Percentiles rank a stretch among this genome's conserved stretches.
These are phyloP conservation scores for Grifola frondosa DNA, from an alignment of 1,284 basidiomycete genomes.

Conservation along the genomic window DNA sequence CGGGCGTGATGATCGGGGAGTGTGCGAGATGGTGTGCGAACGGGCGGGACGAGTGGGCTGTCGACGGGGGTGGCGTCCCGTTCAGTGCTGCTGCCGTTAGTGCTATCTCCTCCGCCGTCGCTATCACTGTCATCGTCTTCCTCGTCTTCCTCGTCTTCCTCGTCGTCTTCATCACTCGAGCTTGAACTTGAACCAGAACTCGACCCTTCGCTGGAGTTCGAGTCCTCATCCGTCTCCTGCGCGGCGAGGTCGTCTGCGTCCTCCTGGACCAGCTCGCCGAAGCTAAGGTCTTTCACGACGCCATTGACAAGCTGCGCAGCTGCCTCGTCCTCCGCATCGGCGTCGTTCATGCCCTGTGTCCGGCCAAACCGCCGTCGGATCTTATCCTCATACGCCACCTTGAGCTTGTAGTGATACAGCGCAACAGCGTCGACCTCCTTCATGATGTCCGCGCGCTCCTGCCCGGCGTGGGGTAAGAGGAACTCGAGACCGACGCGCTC, in stretches of 20 bases:
- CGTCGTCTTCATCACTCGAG: slow-evolving; percentile 32
- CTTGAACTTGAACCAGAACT: slow-evolving; percentile 20
- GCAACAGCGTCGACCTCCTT: slow-evolving; percentile 85
- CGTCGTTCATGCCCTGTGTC: slow-evolving; percentile 47
- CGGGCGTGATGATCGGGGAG: slow-evolving; percentile 9
- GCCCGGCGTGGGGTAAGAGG: slow-evolving; percentile 77
- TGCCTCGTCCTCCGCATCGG: slow-evolving; percentile 73
- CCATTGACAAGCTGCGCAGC: slow-evolving; percentile 78
- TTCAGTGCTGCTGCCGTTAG: slow-evolving; percentile 33
- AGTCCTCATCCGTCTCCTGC: slow-evolving; percentile 65
- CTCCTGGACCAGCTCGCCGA: slow-evolving; percentile 74
- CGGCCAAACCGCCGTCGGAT: slow-evolving; percentile 77
- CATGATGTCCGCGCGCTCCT: slow-evolving; percentile 75
- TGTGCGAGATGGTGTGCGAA: slow-evolving; percentile 30
- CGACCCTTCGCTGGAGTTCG: slow-evolving; percentile 30
- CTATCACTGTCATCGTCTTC: slow-evolving; percentile 36
- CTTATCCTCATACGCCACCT: slow-evolving; percentile 88
- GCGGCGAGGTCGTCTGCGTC: slow-evolving; percentile 80
- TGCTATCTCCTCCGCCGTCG: slow-evolving; percentile 35
- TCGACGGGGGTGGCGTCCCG: slow-evolving; percentile 24
- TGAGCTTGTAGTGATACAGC: slow-evolving; percentile 89
- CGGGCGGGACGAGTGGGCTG: slow-evolving; percentile 16
- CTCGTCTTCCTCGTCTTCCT: slow-evolving; percentile 39
- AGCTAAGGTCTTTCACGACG: slow-evolving; percentile 76
- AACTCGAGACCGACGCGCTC: slow-evolving; percentile 79